Evolutionary conservation across 768 basidiomycete genomes (phyloP).

Genomic region (Lactarius vividus): DNA sequence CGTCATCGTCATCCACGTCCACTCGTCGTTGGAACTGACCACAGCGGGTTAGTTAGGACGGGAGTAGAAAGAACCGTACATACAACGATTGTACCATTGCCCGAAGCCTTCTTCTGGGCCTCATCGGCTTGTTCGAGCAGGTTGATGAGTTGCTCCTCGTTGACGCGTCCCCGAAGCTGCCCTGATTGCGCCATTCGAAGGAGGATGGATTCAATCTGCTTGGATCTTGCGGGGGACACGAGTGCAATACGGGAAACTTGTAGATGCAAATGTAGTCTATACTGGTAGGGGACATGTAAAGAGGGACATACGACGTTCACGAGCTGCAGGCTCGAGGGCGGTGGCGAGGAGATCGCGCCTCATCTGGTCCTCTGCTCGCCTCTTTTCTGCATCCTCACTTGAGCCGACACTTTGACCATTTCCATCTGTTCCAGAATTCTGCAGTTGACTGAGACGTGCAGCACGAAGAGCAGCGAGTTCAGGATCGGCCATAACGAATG

Average conservation of each 20-base stretch:
- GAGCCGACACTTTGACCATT: slow-evolving; percentile 43
- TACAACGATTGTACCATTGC: slow-evolving; percentile 43
- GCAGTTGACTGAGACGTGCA: slow-evolving; percentile 43
- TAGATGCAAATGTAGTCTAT: background rate
- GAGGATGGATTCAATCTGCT: slow-evolving; percentile 76
- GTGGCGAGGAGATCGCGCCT: slow-evolving; percentile 53
- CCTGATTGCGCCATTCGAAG: slow-evolving; percentile 82
- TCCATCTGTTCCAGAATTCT: slow-evolving; percentile 30
- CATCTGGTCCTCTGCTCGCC: slow-evolving; percentile 66
- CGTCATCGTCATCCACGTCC: slow-evolving; percentile 34
- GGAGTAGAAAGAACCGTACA: slow-evolving; percentile 20
- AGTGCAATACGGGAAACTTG: slow-evolving; percentile 84
- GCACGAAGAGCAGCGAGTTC: slow-evolving; percentile 47
- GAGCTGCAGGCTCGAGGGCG: slow-evolving; percentile 27
- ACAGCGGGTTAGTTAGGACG: background rate
- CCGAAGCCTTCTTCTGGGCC: slow-evolving; percentile 38
- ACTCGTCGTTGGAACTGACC: slow-evolving; percentile 30
- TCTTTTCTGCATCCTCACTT: slow-evolving; percentile 43
- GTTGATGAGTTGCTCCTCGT: slow-evolving; percentile 79
- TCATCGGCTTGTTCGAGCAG: slow-evolving; percentile 73
- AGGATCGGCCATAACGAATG: slow-evolving; percentile 33
- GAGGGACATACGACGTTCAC: slow-evolving; percentile 24
- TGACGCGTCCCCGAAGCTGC: slow-evolving; percentile 72
- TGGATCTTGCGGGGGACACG: slow-evolving; percentile 78
- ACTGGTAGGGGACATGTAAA: slow-evolving; percentile 3